A percentile compares a stretch with the other conserved stretches of the same genome.
Conservation (phyloP, 177 flowering plant genomes). For the Vitis hybrid region DNA sequence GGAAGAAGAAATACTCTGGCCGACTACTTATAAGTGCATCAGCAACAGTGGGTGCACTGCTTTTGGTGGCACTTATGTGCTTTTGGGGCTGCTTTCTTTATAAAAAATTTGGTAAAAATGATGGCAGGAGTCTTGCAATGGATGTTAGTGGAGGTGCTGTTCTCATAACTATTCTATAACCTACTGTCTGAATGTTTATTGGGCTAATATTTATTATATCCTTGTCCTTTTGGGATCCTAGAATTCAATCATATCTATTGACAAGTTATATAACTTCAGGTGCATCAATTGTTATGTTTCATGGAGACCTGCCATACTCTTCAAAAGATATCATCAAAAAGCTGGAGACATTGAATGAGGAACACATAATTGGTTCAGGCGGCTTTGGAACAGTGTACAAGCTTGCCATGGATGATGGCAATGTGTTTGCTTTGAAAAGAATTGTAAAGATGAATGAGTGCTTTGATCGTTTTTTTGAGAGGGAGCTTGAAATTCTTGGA, state of each 20-base stretch:
- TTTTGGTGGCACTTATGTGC: conserved; percentile 96
- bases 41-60: conserved; percentile 97
- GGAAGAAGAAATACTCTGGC: conserved; percentile 63
- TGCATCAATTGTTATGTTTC: conserved; percentile 97
- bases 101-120: conserved; percentile 83
- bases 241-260: neutral
- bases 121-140: conserved; percentile 61
- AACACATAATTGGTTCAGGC: conserved; percentile 86
- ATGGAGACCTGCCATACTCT: conserved; percentile 96
- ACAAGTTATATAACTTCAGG: conserved; percentile 47
- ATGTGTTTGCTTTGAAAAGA: conserved; percentile 86
- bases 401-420: conserved; percentile 98
- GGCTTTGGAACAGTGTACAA: conserved; percentile 96
- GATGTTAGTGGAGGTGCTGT: conserved; percentile 80
- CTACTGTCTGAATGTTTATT: neutral
- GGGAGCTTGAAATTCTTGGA: conserved; percentile 98
- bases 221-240: neutral
- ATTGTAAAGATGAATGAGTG: conserved; percentile 83
- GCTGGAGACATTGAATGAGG: conserved; percentile 77
- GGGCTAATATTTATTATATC: neutral
- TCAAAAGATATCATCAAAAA: conserved; percentile 93
- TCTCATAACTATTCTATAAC: neutral
- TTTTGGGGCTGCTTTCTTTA: conserved; percentile 98
- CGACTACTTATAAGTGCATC: conserved; percentile 80
- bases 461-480: conserved; percentile 87